Base-by-base conservation (phyloP, 192 early-diverging fungal genomes). In the Coemansia erecta region DNA sequence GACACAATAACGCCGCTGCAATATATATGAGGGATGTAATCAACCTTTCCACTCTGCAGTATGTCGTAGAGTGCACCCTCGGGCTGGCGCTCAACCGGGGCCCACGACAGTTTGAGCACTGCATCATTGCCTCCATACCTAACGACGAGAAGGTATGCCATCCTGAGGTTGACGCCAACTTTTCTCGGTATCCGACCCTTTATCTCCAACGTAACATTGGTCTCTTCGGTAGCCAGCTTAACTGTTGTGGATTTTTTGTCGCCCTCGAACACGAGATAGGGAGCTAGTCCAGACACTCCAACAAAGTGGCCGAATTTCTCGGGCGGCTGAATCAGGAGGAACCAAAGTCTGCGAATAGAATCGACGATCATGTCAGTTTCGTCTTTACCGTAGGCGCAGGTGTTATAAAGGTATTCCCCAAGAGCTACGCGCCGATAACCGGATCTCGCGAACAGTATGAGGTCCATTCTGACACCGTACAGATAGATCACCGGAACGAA, bases 41-140 rank as follows among this genome's bases (percentile, higher is more conserved):
- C 8, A 8, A 54, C 21, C 1, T 24, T 23, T 17, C 15, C 19
- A 2, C 42, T 23, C 9, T 22, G 2, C 18, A 62, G 43, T 5
- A 62, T 12, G 21, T 62, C 60, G 15, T 62, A 62, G 0, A 62
- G 10, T 0, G 43, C 52, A 8, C 52, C 40, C 15, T 62, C 60
- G 1, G 60, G 43, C 4, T 18, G n/a, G 6, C 26, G 18, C 11
- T 31, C 18, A 0, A 35, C 13, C 1, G 50, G 39, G 3, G 43
- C 22, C 60, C 60, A 62, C 11, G 52, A 46, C 4, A 62, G 60
- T 28, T 54, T 62, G 0, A 62, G 28, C 17, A 62, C 17, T 0
- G 43, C 60, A 1, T 0, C 13, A 8, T 15, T 0, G 14, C 43
- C 41, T 3, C n/a, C 8, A 10, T 28, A 62, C 0, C 44, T 14